Evolutionary conservation across 768 basidiomycete species (phyloP), one percentile per base, ranked within the genome.

Genomic region (Suillus variegatus): DNA sequence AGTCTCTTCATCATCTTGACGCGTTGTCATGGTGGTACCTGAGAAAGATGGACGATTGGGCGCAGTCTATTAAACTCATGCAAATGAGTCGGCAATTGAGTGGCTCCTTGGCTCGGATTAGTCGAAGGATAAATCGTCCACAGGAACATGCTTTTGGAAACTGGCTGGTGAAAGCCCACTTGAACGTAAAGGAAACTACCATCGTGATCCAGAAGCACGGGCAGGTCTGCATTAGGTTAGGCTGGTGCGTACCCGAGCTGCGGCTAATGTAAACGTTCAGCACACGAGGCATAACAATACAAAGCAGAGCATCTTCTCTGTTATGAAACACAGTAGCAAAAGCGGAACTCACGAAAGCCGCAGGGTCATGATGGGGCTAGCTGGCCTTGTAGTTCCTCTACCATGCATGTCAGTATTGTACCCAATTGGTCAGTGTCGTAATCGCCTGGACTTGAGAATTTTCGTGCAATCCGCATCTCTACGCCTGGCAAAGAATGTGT

Each of bases 361-460:
- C 16, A 76, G 75, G 98, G 83, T 75, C 97, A 98, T 83, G 91
- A 95, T 81, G 32, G 5, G 5, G 98, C 96, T 0, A 96, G 95
- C 12, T 95, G 83, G 57, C 82, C 92, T 57, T 85, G 81, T 10
- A 98, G 80, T 72, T 97, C 96, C 2, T 77, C 82, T 75, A 90
- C 80, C 83, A 75, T n/a, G 72, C 65, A 20, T 77, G 75, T 84
- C 83, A 86, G 46, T 78, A 79, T 35, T 77, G 70, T 22, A 69
- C 64, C 91, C 94, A 94, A 32, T 82, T 77, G 0, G 77, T 62
- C 3, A 81, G 85, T 1, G 95, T 94, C 7, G 75, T 3, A 32
- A 28, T 16, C 9, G 5, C 16, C 4, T 32, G 9, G 28, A 54
- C 28, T 54, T 2, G 28, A 32, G 18, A 18, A 4, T 32, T 18